Evolutionary conservation across 2,329 filamentous ascomycete species (phyloP).

Genomic region (Colletotrichum sp.): DNA sequence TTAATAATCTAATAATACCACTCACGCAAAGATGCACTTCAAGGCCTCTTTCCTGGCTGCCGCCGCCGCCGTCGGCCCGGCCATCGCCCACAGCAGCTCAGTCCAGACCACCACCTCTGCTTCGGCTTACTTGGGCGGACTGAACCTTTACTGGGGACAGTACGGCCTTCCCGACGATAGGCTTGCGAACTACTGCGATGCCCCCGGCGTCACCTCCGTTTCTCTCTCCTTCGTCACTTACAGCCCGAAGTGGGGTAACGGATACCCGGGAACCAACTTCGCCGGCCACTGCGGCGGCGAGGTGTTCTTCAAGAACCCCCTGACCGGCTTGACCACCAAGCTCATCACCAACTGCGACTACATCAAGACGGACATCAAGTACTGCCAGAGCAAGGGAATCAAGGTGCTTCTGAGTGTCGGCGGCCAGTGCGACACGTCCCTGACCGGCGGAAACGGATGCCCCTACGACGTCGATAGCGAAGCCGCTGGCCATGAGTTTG

Average conservation of each 20-base stretch:
- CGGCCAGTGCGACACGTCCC: slow-evolving; percentile 29
- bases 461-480: slow-evolving; percentile 37
- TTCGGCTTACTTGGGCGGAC: slow-evolving; percentile 24
- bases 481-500: slow-evolving; percentile 38
- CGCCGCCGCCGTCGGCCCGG: slow-evolving; percentile 24
- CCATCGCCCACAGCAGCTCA: slow-evolving; percentile 1
- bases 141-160: slow-evolving; percentile 50
- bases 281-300: slow-evolving; percentile 40
- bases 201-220: slow-evolving; percentile 39
- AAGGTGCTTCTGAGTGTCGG: slow-evolving; percentile 49
- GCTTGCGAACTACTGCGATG: slow-evolving; percentile 37
- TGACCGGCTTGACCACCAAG: slow-evolving; percentile 27
- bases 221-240: slow-evolving; percentile 42
- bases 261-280: slow-evolving; percentile 44
- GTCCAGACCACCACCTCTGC: neutral
- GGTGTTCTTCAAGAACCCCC: slow-evolving; percentile 24
- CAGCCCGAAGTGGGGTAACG: slow-evolving; percentile 38
- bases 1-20: slow-evolving; percentile 19
- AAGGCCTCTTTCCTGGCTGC: slow-evolving; percentile 31
- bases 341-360: slow-evolving; percentile 38
- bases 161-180: slow-evolving; percentile 27
- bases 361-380: slow-evolving; percentile 43
- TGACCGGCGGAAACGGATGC: slow-evolving; percentile 19
- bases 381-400: slow-evolving; percentile 45
- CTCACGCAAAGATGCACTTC: slow-evolving; percentile 11